phyloP scores from a whole-genome alignment of 805 yeast species.

The Teunomyces barrocoloradensis region DNA sequence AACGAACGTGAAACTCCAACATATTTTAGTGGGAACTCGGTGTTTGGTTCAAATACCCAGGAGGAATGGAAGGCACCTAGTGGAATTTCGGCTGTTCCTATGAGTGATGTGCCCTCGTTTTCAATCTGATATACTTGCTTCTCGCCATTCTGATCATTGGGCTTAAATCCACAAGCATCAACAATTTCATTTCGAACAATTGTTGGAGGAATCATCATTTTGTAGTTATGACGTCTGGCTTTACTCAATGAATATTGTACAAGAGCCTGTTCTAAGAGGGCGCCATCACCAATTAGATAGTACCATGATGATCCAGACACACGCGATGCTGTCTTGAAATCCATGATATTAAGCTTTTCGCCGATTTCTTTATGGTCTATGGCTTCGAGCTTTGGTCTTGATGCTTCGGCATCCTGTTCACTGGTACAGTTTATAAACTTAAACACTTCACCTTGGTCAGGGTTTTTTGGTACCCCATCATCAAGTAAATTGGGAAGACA shows the following conservation, averaged over 20 bases:
- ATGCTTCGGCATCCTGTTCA: constrained; percentile 19
- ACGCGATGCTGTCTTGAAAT: constrained; percentile 67
- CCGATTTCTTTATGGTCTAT: constrained; percentile 74
- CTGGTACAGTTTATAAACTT: constrained; percentile 51
- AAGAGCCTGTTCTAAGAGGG: constrained; percentile 84
- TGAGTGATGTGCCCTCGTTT: constrained; percentile 58
- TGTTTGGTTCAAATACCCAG: constrained; percentile 34
- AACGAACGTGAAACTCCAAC: constrained; percentile 86
- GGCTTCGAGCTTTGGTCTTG: constrained; percentile 9
- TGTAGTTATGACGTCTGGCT: constrained; percentile 69
- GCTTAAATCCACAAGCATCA: constrained; percentile 91
- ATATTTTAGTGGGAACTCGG: constrained; percentile 52
- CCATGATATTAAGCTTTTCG: constrained; percentile 60
- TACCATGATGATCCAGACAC: constrained; percentile 89
- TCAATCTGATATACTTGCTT: constrained; percentile 74
- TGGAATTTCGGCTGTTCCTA: constrained; percentile 96
- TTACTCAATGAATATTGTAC: constrained; percentile 69
- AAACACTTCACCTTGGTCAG: constrained; percentile 43
- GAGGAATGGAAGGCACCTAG: constrained; percentile 76
- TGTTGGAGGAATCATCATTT: constrained; percentile 77
- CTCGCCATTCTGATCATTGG: constrained; percentile 84
- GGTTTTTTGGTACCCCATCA: constrained; percentile 40
- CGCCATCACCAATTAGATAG: constrained; percentile 80
- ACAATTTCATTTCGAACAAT: constrained; percentile 76
- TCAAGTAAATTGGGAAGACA: constrained; percentile 64